Evolutionary conservation across 129 eudicot genomes (phyloP), one percentile per base, ranked within the genome.

Genomic region (Tagetes erecta): DNA sequence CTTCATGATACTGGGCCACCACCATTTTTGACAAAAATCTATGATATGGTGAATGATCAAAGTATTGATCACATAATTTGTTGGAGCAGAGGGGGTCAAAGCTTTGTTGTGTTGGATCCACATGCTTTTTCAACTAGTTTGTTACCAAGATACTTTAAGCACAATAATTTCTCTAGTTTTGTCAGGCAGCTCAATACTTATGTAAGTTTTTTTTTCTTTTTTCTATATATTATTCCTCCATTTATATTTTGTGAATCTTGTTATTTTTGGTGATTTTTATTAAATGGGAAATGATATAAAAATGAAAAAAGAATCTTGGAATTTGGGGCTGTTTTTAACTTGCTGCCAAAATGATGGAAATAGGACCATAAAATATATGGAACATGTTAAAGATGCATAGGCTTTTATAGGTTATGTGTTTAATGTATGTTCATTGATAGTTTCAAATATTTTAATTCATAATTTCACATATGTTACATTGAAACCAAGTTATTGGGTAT

Each of bases 161-260:
- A 94, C 72, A 86, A 79, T 52, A 94, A 94, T 55, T 93, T 94
- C 88, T 94, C 98, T 7, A 94, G 98, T 83, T 94, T 94, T 83
- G 96, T 94, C 6, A 90, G 98, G 72, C 98, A 94, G 84, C 97
- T 94, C 31, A 90, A 94, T 76, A 94, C 98, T 80, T 94, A 94
- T 82, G 98, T 94, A 76, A 88, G 98, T 31, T 27, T 2, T 42
- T 49, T 41, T 52, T 14, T 59, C 56, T 68, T 56, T 49, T 44
- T 20, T 67, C 3, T 20, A 20, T 20, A 20, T 12, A 8, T 20
- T 56, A 1, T 56, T 4, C 36, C 39, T 10, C n/a, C 8, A 51
- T 1, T n/a, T 51, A 51, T 51, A 13, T 51, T 30, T 13, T 51
- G 7, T 11, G 3, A 59, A 59, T 59, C 66, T 59, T 41, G 35